Percentiles rank a stretch among this genome's conserved stretches.
These are phyloP conservation scores for Fusarium caatingaense DNA, from an alignment of 2,329 filamentous ascomycete genomes.

Conservation along the genomic window DNA sequence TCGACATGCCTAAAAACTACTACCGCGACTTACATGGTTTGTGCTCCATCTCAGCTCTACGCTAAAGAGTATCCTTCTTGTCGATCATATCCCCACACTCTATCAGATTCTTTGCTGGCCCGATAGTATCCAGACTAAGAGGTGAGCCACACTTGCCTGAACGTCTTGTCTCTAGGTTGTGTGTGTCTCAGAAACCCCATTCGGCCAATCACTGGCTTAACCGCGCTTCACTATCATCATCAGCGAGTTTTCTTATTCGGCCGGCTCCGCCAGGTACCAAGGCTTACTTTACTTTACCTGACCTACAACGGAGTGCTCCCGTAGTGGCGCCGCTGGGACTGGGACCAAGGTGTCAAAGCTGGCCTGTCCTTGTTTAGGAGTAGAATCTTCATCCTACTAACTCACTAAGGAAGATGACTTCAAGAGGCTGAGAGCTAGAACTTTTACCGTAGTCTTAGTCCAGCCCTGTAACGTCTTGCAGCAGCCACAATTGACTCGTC, in stretches of 20 bases:
- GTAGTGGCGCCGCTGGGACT: constrained; percentile 18
- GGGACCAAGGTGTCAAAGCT: not conserved
- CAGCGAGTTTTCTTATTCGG: constrained; percentile 21
- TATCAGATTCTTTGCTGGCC: not conserved
- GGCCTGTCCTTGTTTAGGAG: constrained; percentile 14
- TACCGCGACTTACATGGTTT: constrained; percentile 12
- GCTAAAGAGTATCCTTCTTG: constrained; percentile 26
- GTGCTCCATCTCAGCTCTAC: constrained; percentile 10
- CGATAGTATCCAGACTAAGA: constrained; percentile 6
- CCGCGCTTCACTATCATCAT: constrained; percentile 16
- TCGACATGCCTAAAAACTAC: constrained; percentile 20
- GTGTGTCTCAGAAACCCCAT: constrained; percentile 1
- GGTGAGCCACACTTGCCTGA: constrained; percentile 10
- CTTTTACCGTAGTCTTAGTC: constrained; percentile 6
- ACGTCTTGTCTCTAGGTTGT: constrained; percentile 6
- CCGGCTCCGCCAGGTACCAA: constrained; percentile 41
- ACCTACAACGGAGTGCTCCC: constrained; percentile 11
- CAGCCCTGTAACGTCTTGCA: constrained; percentile 27
- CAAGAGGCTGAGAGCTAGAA: constrained; percentile 19
- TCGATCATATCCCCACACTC: constrained; percentile 33
- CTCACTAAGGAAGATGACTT: constrained; percentile 7
- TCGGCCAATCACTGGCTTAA: constrained; percentile 24
- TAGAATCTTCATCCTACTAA: not conserved
- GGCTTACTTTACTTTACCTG: not conserved
- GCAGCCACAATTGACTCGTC: constrained; percentile 1